Conservation (phyloP, 805 yeast genomes). For the Ogataea pini region DNA sequence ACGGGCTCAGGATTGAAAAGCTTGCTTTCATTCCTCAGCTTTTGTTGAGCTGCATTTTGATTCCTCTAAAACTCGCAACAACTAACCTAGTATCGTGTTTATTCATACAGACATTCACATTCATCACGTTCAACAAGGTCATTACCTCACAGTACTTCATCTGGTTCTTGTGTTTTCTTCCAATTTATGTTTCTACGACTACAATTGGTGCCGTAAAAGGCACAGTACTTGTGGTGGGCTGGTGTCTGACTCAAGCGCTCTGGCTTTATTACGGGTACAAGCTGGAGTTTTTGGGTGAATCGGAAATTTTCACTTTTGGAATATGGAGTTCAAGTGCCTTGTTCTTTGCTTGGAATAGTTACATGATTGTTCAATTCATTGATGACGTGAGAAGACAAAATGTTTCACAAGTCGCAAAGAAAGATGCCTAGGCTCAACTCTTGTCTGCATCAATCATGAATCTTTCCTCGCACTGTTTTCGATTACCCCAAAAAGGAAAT, state of each 20-base stretch:
- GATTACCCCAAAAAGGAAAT: conserved; percentile 5
- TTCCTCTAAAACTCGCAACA: conserved; percentile 53
- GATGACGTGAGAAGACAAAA: conserved; percentile 17
- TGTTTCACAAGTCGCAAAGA: not conserved
- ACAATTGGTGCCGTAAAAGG: conserved; percentile 42
- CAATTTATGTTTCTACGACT: conserved; percentile 61
- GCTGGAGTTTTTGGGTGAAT: conserved; percentile 75
- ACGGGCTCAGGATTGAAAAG: conserved; percentile 31
- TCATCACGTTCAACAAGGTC: conserved; percentile 77
- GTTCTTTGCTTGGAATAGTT: conserved; percentile 31
- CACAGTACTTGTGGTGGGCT: conserved; percentile 43
- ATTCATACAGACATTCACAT: conserved; percentile 77
- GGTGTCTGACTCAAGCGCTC: conserved; percentile 70
- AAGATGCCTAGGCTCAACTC: not conserved
- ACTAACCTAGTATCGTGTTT: conserved; percentile 49
- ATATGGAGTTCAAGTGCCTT: conserved; percentile 27
- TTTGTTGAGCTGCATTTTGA: conserved; percentile 51
- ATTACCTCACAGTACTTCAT: conserved; percentile 94
- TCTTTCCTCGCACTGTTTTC: conserved; percentile 1
- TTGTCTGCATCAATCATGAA: not conserved
- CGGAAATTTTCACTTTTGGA: conserved; percentile 30
- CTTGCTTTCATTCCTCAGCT: conserved; percentile 87
- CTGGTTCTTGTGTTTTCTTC: conserved; percentile 88
- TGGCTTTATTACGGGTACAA: conserved; percentile 82
- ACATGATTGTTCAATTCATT: conserved; percentile 23